These are phyloP conservation scores for Zizania latifolia DNA, from an alignment of 176 grass and related monocot species.

Conservation along the genomic window DNA sequence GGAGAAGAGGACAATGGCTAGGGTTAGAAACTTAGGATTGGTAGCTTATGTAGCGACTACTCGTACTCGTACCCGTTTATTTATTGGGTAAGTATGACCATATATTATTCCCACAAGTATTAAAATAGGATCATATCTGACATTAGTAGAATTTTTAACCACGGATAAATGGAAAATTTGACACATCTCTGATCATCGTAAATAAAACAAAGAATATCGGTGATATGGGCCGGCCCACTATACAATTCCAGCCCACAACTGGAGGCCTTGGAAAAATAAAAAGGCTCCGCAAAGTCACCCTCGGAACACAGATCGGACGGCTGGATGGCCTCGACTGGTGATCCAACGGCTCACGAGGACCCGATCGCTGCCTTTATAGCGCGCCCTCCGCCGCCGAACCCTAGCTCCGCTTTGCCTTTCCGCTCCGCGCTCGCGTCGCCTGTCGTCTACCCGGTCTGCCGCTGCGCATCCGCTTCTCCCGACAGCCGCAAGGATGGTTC, in stretches of 20 bases:
- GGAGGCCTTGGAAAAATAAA: background rate
- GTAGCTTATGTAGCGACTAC: too few species aligned
- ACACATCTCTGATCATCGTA: too few species aligned
- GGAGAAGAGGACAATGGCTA: too few species aligned
- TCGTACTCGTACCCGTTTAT: too few species aligned
- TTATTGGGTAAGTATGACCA: too few species aligned
- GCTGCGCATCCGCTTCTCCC: constrained; percentile 25
- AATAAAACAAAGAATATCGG: too few species aligned
- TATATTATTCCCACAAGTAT: too few species aligned
- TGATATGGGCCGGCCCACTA: background rate
- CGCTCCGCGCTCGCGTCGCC: background rate
- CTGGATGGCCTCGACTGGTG: background rate
- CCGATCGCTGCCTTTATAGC: background rate
- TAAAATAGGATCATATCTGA: too few species aligned
- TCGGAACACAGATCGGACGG: constrained; percentile 47
- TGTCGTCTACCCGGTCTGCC: background rate
- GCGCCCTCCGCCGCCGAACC: constrained; percentile 23
- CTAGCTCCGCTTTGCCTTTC: constrained; percentile 33
- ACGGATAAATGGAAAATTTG: too few species aligned
- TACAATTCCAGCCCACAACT: background rate
- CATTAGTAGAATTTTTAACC: too few species aligned
- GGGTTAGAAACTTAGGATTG: too few species aligned
- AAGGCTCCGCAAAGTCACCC: too few species aligned
- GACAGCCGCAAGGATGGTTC: constrained; percentile 53
- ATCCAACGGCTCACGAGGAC: constrained; percentile 14